Evolutionary conservation across 306 rosid species (phyloP), one percentile per base, ranked within the genome.

Genomic region (Inga oerstediana): DNA sequence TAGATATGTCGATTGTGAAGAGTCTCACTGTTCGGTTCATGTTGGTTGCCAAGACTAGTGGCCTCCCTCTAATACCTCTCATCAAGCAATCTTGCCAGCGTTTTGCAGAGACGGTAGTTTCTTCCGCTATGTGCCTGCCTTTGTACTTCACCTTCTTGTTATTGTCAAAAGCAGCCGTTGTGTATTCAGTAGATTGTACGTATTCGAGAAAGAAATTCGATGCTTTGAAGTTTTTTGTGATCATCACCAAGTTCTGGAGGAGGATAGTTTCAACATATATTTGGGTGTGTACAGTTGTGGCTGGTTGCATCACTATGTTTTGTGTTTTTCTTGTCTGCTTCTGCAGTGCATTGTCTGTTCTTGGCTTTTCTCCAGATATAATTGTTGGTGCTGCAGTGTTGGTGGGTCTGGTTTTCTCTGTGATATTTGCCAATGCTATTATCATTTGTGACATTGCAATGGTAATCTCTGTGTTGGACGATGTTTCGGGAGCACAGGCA

Each of bases 401-500:
- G 84, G 89, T 89, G 76, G 97, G 91, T 61, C 85, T 93, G 3
- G 80, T 86, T 78, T 97, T 94, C 92, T 92, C 96, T 3, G 89
- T 92, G 27, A 51, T 91, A 65, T 97, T 94, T 84, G 99, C 99
- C 70, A 92, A 97, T 74, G 97, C 93, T 35, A 88, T 97, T 24
- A 88, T 97, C 68, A 87, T 94, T 83, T 89, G 98, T 78, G 85
- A 91, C 88, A 89, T 94, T 43, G 94, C 95, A 1, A 78, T 92
- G 84, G 99, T 97, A 74, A 92, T 94, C 78, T 86, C 95, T 64
- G 97, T 92, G 24, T 83, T 94, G 88, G 98, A 97, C 90, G 97
- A 97, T 84, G 92, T 92, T 84, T 91, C 98, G 0, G 99, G 99
- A 4, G 96, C 98, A 1, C 97, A 89, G 90, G 97, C 99, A 24